These are phyloP conservation scores for Rosa persica DNA, from an alignment of 306 rosid genomes.

Conservation along the genomic window DNA sequence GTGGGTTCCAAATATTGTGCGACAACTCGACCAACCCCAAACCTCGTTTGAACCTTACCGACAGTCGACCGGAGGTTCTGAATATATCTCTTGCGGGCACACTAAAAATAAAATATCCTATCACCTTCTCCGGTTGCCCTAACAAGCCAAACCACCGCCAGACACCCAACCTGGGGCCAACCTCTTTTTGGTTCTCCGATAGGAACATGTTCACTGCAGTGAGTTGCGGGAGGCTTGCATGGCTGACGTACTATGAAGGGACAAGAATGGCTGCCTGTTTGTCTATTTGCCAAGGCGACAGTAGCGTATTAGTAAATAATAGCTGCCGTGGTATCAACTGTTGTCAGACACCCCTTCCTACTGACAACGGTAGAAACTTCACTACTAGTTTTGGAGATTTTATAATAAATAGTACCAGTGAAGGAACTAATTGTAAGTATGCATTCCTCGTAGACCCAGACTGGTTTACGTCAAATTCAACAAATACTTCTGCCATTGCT, in stretches of 20 bases:
- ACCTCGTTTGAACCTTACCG: conserved; percentile 7
- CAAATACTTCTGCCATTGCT: neutral
- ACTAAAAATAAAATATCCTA: conserved; percentile 2
- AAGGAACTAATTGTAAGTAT: neutral
- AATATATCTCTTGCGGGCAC: neutral
- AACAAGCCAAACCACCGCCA: neutral
- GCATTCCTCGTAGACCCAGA: conserved; percentile 6
- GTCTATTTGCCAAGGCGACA: neutral
- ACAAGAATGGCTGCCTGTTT: neutral
- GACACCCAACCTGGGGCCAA: neutral
- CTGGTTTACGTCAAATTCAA: neutral
- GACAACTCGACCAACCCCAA: neutral
- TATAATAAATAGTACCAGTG: too few relatives aligned
- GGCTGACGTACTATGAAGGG: neutral
- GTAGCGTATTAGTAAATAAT: neutral
- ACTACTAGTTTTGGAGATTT: too few relatives aligned
- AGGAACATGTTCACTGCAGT: neutral
- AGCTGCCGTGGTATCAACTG: neutral
- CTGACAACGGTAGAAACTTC: accelerated
- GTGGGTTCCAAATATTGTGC: conserved; percentile 41
- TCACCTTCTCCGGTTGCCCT: conserved; percentile 10
- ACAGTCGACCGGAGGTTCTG: conserved; percentile 2
- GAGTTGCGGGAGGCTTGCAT: conserved; percentile 1
- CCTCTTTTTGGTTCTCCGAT: neutral
- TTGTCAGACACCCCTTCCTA: neutral